Base-by-base conservation (phyloP, 805 yeast genomes). In the Kodamaea neixiangensis region DNA sequence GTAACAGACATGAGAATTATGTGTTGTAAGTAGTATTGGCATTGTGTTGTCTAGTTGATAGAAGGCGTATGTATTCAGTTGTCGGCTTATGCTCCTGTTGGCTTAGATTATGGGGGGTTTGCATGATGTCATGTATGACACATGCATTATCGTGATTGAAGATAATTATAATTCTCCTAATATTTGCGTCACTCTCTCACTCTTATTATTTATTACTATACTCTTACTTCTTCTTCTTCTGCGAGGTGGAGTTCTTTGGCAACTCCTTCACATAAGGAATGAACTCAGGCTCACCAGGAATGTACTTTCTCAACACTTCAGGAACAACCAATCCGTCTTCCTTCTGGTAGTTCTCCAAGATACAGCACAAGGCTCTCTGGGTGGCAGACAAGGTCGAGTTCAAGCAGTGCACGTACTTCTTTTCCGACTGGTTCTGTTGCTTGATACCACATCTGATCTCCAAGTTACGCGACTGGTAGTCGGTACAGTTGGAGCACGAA, bases 371-470 rank as follows among this genome's bases (percentile, higher is more conserved):
- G 14, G 99, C 97, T 78, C 99, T 89, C 81, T 94, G 96, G 54
- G 99, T 94, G 51, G 99, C 99, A 72, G 96, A 87, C 65, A 94
- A 81, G 40, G 99, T 94, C 48, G 97, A 90, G 83, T 94, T 94
- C 77, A 94, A 82, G 78, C 99, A 94, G 75, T 94, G 99, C 54
- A 94, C 99, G 73, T 94, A 94, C 73, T 88, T 92, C 89, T 94
- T 94, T 68, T 91, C 97, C 64, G 86, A 85, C 75, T 92, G 97
- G 73, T 90, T 89, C 78, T 86, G 84, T 75, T 93, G 89, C 79
- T 93, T 92, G 65, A 94, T 89, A 71, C 99, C 99, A 73, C 97
- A 94, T 82, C 99, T 87, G 67, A 94, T 94, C 79, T 94, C 99
- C 68, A 94, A 81, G 81, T 93, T 93, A 80, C 99, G 88, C 48